Evolutionary conservation across 2,329 filamentous ascomycete genomes (phyloP), one percentile per base, ranked within the genome.

Genomic region (Penicillium sp.): DNA sequence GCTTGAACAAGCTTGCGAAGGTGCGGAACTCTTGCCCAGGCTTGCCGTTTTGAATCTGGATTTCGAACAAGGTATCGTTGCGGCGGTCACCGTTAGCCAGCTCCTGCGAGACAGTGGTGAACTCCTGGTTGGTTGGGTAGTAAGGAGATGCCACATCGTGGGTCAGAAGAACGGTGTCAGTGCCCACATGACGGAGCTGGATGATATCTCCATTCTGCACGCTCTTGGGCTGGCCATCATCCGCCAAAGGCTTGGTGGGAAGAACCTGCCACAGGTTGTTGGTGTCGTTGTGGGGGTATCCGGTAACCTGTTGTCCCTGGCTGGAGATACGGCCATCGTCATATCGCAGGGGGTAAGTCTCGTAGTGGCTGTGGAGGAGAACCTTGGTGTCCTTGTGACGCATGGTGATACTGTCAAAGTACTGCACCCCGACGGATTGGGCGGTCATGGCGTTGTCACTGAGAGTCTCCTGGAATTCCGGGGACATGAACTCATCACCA

Each of bases 191-290:
- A 63, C 89, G 87, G 51, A 99, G 86, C 66, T 93, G 88, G 54
- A 99, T 85, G 48, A 93, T 75, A 60, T 97, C 92, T 61, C 92
- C 88, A 71, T 96, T 91, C 74, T 85, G 87, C 60, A 99, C 89
- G 16, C 79, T 80, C 58, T 85, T 85, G 24, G 84, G 87, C 29
- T 80, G 62, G 49, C 82, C 78, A 56, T 85, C 75, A 55, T 87
- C 83, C 0, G 73, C 59, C 42, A 80, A 63, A 14, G 75, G 69
- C 50, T 81, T 79, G 5, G 82, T 73, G 8, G 94, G 94, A 31
- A 97, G 76, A 62, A 99, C 87, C 75, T 97, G 88, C 94, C 94
- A 99, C 70, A 95, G 86, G 79, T 99, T 99, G 83, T 99, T 99
- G 69, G 93, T 97, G 72, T 99, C 94, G 63, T 97, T 96, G 81